phyloP scores from a whole-genome alignment of 805 yeast species.

The Monosporozyma aerobia region DNA sequence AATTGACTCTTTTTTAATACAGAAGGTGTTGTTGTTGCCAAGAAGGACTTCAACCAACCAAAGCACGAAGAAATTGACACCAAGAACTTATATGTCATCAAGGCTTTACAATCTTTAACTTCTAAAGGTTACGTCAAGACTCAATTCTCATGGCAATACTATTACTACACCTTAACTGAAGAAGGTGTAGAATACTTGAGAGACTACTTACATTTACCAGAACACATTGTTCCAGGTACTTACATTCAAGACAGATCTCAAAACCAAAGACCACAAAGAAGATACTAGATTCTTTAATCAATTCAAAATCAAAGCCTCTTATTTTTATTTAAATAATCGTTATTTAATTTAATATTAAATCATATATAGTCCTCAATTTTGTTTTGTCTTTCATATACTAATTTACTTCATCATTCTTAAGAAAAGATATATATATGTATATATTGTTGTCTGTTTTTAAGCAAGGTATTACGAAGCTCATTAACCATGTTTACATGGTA shows the following conservation, averaged over 20 bases:
- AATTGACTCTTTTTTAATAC: constrained; percentile 14
- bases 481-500: no score
- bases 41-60: constrained; percentile 96
- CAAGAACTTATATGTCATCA: constrained; percentile 95
- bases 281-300: constrained; percentile 21
- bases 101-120: constrained; percentile 98
- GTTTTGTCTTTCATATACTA: background rate
- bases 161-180: constrained; percentile 99
- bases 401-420: background rate
- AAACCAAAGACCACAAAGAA: constrained; percentile 54
- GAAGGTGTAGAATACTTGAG: constrained; percentile 98
- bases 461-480: background rate
- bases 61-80: constrained; percentile 97
- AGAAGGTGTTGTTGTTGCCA: constrained; percentile 99
- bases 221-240: constrained; percentile 96
- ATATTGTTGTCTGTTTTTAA: background rate
- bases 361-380: constrained; percentile 10
- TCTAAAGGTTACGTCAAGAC: constrained; percentile 99
- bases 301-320: constrained; percentile 1
- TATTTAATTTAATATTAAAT: constrained; percentile 6
- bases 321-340: constrained; percentile 6
- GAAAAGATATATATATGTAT: background rate
- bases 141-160: constrained; percentile 99
- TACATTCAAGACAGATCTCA: constrained; percentile 92
- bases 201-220: constrained; percentile 97